Evolutionary conservation across 257 asterid species (phyloP), one percentile per base, ranked within the genome.

Genomic region (Jaltomata sinuosa): DNA sequence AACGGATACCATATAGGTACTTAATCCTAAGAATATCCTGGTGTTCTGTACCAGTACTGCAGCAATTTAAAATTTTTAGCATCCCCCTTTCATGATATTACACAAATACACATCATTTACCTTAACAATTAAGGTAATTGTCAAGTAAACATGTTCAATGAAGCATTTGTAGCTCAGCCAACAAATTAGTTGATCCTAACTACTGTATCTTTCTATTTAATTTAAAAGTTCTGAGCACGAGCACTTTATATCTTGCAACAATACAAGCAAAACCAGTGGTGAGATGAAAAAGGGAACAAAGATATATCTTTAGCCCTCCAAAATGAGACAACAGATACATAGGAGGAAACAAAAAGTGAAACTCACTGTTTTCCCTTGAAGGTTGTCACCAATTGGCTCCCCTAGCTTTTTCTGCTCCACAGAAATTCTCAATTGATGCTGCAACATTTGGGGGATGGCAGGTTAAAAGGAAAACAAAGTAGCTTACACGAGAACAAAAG

Each of bases 301-400:
- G 31, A 83, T 50, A 3, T 34, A 32, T 27, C 79, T 38, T 18
- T 11, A n/a, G 53, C 21, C 5, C 32, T 11, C 54, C 34, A 71
- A 40, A 62, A 53, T 79, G 83, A 79, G 67, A 54, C 6, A 32
- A 79, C 29, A 80, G 32, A 71, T 19, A 80, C 47, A 50, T 14
- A 25, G 31, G 72, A 76, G 78, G 53, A 27, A 84, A 74, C 81
- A 21, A 59, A 68, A 50, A 42, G 47, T 67, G 79, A 55, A 89
- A 88, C 86, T 90, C 85, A 96, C 99, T 68, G 93, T 96, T 91
- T 96, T 96, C 18, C 99, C 99, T 40, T 87, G 91, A 89, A 96
- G 84, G 29, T 94, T 96, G 85, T 93, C 99, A 74, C 98, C 99
- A 84, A 38, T 61, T 82, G 99, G 99, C 74, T 85, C 93, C 85